Base-by-base conservation (phyloP, 139 green algal species). In the Desmodesmus armatus region DNA sequence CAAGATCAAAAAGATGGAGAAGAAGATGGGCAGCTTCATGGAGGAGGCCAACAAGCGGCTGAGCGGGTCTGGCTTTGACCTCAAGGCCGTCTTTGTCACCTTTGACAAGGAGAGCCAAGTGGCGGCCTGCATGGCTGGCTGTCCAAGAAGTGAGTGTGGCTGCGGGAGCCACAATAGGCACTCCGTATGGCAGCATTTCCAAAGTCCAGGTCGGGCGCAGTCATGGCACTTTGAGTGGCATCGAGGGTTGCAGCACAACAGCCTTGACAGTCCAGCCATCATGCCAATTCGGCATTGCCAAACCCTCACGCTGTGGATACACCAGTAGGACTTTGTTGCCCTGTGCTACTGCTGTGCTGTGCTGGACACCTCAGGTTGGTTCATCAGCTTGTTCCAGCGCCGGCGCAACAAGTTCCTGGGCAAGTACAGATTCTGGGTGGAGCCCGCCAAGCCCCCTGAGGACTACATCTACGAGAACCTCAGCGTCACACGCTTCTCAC, bases 381-480 rank as follows among this genome's bases (percentile, higher is more conserved):
- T 88, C 23, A 33, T 13, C 25, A 78, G 73, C n/a, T 51, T 82
- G 33, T 47, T 87, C 1, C 49, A 82, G 72, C 60, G 21, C 4
- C 31, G 63, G 5, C 2, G 2, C 2, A 55, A 85, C 44, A 65
- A 66, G 17, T 83, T 88, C 44, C 78, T 63, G 35, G 44, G 23
- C 3, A 80, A 80, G 73, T 39, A 55, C 44, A 47, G 73, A 41
- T 89, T 91, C 60, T 89, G 85, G 83, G 85, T 90, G 25, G 51
- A 63, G 3, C 41, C 19, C 0, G 90, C 90, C 29, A 49, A 67
- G 23, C 80, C 87, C 0, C 87, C 90, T 29, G 90, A 93, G 41
- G 90, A 93, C 69, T 93, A 93, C 83, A 80, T 86, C 3, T 88
- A 89, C 13, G 87, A 93, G 60, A 88, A 93, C 83, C 66, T 93